phyloP scores from a whole-genome alignment of 768 basidiomycete genomes.

The Tylopilus plumbeoviolaceoides region DNA sequence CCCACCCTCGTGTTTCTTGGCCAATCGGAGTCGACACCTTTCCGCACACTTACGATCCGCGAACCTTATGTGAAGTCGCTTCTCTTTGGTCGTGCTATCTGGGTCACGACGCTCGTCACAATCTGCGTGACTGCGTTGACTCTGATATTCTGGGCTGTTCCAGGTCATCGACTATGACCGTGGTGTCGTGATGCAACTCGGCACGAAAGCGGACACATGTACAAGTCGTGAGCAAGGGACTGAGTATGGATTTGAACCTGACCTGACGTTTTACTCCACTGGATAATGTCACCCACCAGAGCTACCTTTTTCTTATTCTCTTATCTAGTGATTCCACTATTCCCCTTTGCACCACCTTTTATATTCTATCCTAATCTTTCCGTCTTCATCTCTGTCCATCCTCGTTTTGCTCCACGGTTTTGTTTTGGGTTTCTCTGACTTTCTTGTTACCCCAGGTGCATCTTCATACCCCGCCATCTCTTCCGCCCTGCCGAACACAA shows the following conservation, averaged over 20 bases:
- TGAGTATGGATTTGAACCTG: slow-evolving; percentile 14
- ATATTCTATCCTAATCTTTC: slow-evolving; percentile 27
- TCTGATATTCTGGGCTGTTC: slow-evolving; percentile 93
- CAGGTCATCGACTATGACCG: slow-evolving; percentile 78
- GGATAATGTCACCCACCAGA: slow-evolving; percentile 21
- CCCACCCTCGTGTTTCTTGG: slow-evolving; percentile 91
- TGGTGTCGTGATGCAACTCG: slow-evolving; percentile 5
- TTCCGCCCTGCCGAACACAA: slow-evolving; percentile 18
- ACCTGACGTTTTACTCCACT: slow-evolving; percentile 11
- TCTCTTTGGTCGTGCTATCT: slow-evolving; percentile 83
- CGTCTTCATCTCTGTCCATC: slow-evolving; percentile 17
- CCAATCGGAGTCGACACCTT: slow-evolving; percentile 95
- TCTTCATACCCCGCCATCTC: slow-evolving; percentile 20
- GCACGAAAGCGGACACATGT: slow-evolving; percentile 9
- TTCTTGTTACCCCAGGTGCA: slow-evolving; percentile 22
- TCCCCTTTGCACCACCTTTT: slow-evolving; percentile 16
- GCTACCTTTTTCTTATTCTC: slow-evolving; percentile 27
- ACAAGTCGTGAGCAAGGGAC: slow-evolving; percentile 11
- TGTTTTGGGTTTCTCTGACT: slow-evolving; percentile 8
- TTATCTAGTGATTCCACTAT: slow-evolving; percentile 28
- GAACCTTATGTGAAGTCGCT: slow-evolving; percentile 95
- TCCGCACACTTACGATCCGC: slow-evolving; percentile 86
- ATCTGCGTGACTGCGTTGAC: slow-evolving; percentile 76
- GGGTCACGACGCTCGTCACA: slow-evolving; percentile 81
- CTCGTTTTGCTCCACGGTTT: slow-evolving; percentile 15